These are phyloP conservation scores for Fraxinus nigra DNA, from an alignment of 305 asterid genomes.

Conservation along the genomic window DNA sequence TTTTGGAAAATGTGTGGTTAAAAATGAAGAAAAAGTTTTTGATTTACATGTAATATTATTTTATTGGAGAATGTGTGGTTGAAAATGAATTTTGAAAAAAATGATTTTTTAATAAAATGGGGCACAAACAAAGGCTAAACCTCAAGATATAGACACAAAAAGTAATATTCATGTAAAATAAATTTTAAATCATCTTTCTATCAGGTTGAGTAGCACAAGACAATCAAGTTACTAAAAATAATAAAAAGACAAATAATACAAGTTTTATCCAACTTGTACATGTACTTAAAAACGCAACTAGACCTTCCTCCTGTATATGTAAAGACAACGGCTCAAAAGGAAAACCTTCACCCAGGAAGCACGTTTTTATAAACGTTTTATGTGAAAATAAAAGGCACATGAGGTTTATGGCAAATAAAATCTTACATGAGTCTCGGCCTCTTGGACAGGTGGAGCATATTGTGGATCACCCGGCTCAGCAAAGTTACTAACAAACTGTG, in stretches of 20 bases:
- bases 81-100: background rate
- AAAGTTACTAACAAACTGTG: slow-evolving; percentile 63
- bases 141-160: background rate
- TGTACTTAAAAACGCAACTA: background rate
- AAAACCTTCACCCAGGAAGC: background rate
- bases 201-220: background rate
- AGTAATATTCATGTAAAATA: background rate
- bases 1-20: background rate
- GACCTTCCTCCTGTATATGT: background rate
- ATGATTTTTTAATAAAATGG: background rate
- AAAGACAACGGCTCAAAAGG: background rate
- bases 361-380: background rate
- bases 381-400: background rate
- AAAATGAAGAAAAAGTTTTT: background rate
- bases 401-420: slow-evolving; percentile 6
- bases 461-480: slow-evolving; percentile 85
- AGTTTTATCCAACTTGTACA: background rate
- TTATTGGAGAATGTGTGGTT: background rate
- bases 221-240: background rate
- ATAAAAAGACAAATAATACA: background rate
- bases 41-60: background rate
- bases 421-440: slow-evolving; percentile 90
- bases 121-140: background rate
- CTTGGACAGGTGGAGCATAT: slow-evolving; percentile 80
- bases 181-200: background rate